These are phyloP conservation scores for Pleochaeta shiraiana DNA, from an alignment of 2,329 filamentous ascomycete genomes.

Conservation along the genomic window DNA sequence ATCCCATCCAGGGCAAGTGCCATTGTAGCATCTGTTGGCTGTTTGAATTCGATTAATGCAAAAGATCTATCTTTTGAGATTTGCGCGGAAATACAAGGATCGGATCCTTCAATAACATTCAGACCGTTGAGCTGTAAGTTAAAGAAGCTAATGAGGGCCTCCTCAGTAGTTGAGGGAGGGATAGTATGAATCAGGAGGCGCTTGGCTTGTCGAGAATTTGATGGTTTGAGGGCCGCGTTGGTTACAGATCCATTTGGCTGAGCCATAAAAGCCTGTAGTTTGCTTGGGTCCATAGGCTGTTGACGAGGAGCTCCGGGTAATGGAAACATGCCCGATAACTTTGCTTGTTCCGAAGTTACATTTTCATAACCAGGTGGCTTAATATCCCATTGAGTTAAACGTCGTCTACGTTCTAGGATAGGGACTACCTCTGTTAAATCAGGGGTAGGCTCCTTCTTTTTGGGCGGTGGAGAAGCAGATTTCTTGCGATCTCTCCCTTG, in stretches of 20 bases:
- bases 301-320: constrained; percentile 87
- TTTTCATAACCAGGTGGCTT: constrained; percentile 97
- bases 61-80: constrained; percentile 60
- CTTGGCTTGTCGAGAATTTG: constrained; percentile 85
- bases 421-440: constrained; percentile 68
- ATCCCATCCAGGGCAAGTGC: constrained; percentile 80
- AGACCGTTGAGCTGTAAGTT: constrained; percentile 94
- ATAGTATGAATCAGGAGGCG: constrained; percentile 77
- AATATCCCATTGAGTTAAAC: constrained; percentile 98
- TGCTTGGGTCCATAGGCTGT: constrained; percentile 85
- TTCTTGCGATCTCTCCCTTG: constrained; percentile 28
- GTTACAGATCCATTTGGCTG: constrained; percentile 48
- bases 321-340: constrained; percentile 97
- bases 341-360: constrained; percentile 94
- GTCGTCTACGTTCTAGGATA: constrained; percentile 67
- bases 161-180: constrained; percentile 49
- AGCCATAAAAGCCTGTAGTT: constrained; percentile 89
- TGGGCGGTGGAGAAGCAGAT: constrained; percentile 59
- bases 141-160: constrained; percentile 64
- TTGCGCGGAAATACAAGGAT: constrained; percentile 70
- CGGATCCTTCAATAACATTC: constrained; percentile 65
- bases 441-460: constrained; percentile 88
- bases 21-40: constrained; percentile 69
- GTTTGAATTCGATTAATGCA: constrained; percentile 80
- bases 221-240: constrained; percentile 68